Evolutionary conservation across 2,329 filamentous ascomycete genomes (phyloP).

Genomic region (Pyrenochaeta sp.): DNA sequence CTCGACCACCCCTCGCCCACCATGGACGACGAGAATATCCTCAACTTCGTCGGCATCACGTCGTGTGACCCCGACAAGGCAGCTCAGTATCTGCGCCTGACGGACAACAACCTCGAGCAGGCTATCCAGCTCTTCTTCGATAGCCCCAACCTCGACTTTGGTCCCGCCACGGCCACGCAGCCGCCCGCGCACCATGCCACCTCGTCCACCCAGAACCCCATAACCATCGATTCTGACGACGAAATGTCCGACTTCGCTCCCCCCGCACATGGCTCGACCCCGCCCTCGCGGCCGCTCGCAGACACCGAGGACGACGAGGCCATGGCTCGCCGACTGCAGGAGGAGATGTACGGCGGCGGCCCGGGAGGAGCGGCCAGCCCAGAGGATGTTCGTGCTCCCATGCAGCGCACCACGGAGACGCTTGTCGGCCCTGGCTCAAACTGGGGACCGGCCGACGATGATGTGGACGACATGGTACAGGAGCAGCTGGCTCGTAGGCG

Average conservation of each 20-base stretch:
- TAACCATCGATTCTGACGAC: conserved; percentile 80
- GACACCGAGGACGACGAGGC: conserved; percentile 86
- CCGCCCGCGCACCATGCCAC: conserved; percentile 40
- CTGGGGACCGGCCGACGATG: conserved; percentile 57
- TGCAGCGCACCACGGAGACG: conserved; percentile 89
- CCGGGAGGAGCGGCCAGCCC: conserved; percentile 48
- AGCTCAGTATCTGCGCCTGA: conserved; percentile 81
- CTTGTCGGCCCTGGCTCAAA: conserved; percentile 76
- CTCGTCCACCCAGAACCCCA: conserved; percentile 61
- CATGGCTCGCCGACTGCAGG: conserved; percentile 88
- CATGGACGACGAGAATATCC: conserved; percentile 65
- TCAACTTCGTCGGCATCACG: conserved; percentile 83
- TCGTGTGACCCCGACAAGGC: conserved; percentile 76
- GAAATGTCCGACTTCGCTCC: conserved; percentile 63
- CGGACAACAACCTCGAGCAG: conserved; percentile 83
- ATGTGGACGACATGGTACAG: conserved; percentile 67
- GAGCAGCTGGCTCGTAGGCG: conserved; percentile 66
- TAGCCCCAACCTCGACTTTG: conserved; percentile 74
- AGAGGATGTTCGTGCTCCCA: conserved; percentile 83
- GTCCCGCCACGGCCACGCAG: conserved; percentile 45
- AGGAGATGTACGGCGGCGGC: conserved; percentile 80
- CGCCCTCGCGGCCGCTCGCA: conserved; percentile 26
- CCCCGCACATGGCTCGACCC: conserved; percentile 40
- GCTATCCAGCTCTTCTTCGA: conserved; percentile 92
- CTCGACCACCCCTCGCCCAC: conserved; percentile 9